Evolutionary conservation across 371 early-diverging fungal genomes (phyloP).

Genomic region (Lichtheimia ornata): DNA sequence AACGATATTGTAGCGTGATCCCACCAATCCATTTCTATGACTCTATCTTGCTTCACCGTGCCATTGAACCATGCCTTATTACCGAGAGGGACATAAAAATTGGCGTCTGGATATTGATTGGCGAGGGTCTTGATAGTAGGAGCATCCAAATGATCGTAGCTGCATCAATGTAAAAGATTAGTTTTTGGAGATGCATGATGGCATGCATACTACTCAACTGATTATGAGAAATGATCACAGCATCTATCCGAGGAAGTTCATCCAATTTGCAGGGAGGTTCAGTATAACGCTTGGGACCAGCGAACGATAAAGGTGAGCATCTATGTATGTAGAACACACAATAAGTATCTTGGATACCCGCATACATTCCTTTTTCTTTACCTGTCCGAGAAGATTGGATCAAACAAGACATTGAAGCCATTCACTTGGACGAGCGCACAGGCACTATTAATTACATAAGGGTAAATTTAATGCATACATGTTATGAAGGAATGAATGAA

Average conservation of each 20-base stretch:
- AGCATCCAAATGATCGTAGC: slow-evolving; percentile 78
- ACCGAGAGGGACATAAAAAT: slow-evolving; percentile 76
- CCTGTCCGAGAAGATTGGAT: slow-evolving; percentile 72
- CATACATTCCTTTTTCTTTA: neutral
- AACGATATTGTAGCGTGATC: slow-evolving; percentile 49
- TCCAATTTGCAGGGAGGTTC: slow-evolving; percentile 67
- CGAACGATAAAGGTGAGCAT: slow-evolving; percentile 64
- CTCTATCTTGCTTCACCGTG: slow-evolving; percentile 43
- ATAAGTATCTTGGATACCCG: neutral
- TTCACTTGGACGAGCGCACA: slow-evolving; percentile 62
- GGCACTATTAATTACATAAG: slow-evolving; percentile 35
- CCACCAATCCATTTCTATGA: slow-evolving; percentile 82
- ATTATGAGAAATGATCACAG: slow-evolving; percentile 75
- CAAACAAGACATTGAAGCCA: slow-evolving; percentile 70
- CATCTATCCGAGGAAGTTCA: slow-evolving; percentile 69
- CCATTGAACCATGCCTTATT: slow-evolving; percentile 65
- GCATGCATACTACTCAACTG: slow-evolving; percentile 31
- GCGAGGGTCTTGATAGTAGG: slow-evolving; percentile 53
- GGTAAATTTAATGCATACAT: neutral
- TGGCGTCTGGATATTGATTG: slow-evolving; percentile 39
- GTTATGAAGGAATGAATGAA: neutral
- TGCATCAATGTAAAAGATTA: neutral
- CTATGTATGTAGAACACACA: slow-evolving; percentile 23
- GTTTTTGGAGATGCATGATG: neutral
- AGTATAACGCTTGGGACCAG: slow-evolving; percentile 67